Base-by-base conservation (phyloP, 2,329 filamentous ascomycete genomes). In the Sporothrix pseudoabietina region DNA sequence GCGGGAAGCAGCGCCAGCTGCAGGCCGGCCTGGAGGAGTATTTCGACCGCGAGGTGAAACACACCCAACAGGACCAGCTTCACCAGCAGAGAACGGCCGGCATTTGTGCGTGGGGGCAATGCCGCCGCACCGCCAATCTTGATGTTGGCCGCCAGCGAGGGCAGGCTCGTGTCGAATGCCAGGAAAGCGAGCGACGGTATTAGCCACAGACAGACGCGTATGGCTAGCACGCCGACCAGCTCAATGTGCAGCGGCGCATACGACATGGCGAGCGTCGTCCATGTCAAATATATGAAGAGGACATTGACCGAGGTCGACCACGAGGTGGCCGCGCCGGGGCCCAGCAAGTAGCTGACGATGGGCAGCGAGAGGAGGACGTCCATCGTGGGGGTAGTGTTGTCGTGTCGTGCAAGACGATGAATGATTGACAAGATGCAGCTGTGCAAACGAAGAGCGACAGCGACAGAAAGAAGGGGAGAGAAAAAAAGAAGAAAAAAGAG, bases 261-360 rank as follows among this genome's bases (percentile, higher is more conserved):
- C 7, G 91, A 92, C 3, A 95, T 84, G 54, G 97, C 89, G 44
- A 98, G 86, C 0, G 93, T 95, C 6, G 90, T 89, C 94, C 94
- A 97, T 77, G 93, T 95, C 83, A 97, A 88, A 81, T 94, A 95
- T 82, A 97, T 96, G 84, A 97, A 94, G 75, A 97, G 84, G 32
- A 97, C 83, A 80, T 96, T 97, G 76, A 97, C 85, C 0, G 91
- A 94, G 1, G 94, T 95, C 16, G 86, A 91, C 84, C 91, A 94
- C 7, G 92, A 91, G 7, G 88, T 87, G 73, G 89, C 80, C 65
- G 89, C 80, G 66, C 87, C 84, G 1, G 89, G 87, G 26, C 88
- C 86, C 68, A 90, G 83, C 77, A 92, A 85, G 78, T 90, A 92
- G 39, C 91, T 92, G 55, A 93, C 82, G 76, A 93, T 87, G 1